A percentile compares a stretch with the other conserved stretches of the same genome.
phyloP scores from a whole-genome alignment of 2,329 filamentous ascomycete species.

The Pseudocercospora pini-densiflorae region DNA sequence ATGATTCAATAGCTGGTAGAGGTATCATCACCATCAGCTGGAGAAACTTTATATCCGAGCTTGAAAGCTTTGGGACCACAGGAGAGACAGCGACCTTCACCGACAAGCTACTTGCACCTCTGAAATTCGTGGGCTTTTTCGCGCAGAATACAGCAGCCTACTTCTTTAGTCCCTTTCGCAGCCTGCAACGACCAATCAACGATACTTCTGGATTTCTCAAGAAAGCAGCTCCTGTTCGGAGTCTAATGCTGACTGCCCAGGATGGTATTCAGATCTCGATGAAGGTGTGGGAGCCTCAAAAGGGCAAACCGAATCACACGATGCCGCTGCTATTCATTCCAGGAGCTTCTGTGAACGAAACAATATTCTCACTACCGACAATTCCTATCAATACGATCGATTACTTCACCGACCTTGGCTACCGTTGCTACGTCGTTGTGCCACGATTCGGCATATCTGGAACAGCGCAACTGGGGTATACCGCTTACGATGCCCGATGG shows the following conservation, averaged over 20 bases:
- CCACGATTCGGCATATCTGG: slow-evolving; percentile 62
- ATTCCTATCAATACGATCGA: slow-evolving; percentile 67
- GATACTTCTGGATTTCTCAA: background rate
- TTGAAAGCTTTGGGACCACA: background rate
- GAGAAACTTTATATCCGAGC: background rate
- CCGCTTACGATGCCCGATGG: slow-evolving; percentile 63
- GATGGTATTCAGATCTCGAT: slow-evolving; percentile 1
- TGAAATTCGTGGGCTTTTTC: background rate
- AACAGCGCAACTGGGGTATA: slow-evolving; percentile 58
- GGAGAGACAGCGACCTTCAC: background rate
- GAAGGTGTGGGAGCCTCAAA: background rate
- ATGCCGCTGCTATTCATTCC: slow-evolving; percentile 64
- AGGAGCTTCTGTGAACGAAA: slow-evolving; percentile 66
- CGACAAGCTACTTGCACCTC: background rate
- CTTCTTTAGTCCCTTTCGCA: background rate
- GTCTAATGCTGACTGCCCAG: background rate
- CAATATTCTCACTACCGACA: slow-evolving; percentile 66
- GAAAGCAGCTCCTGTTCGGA: background rate
- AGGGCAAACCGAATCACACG: background rate
- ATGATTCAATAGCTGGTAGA: background rate
- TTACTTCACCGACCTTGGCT: slow-evolving; percentile 65
- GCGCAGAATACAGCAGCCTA: background rate
- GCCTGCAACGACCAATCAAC: background rate
- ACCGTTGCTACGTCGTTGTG: slow-evolving; percentile 63
- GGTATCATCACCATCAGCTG: background rate